These are phyloP conservation scores for Hirsutella minnesotensis DNA, from an alignment of 2,329 filamentous ascomycete species.

Conservation along the genomic window DNA sequence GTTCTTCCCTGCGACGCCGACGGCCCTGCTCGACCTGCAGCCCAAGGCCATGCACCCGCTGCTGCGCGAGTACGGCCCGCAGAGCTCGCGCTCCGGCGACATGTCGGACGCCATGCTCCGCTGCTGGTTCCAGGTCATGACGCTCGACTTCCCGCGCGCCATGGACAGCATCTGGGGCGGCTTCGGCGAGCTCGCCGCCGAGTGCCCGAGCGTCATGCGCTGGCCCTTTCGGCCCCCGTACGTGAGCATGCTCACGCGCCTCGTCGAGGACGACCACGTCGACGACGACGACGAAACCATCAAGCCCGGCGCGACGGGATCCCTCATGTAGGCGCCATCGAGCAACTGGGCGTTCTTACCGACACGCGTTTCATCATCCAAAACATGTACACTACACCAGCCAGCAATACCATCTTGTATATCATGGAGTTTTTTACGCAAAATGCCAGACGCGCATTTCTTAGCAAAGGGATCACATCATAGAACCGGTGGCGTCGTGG, in stretches of 20 bases:
- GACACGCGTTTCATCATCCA: no score
- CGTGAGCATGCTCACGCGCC: conserved; percentile 32
- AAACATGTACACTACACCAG: no score
- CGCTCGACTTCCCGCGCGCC: conserved; percentile 30
- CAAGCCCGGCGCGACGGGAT: conserved; percentile 9
- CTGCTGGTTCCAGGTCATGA: conserved; percentile 27
- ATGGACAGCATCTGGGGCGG: conserved; percentile 48
- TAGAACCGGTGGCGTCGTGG: no score
- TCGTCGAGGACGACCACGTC: conserved; percentile 16
- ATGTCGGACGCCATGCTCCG: conserved; percentile 37
- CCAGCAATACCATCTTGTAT: no score
- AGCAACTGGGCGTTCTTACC: no score
- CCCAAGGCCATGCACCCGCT: conserved; percentile 41
- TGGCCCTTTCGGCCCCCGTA: conserved; percentile 53
- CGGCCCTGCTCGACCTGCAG: conserved; percentile 54
- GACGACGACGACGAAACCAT: conserved; percentile 14
- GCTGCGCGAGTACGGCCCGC: conserved; percentile 31
- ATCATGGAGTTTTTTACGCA: no score
- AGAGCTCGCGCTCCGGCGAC: conserved; percentile 30
- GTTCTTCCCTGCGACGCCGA: conserved; percentile 50
- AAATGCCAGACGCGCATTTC: no score
- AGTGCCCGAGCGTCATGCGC: conserved; percentile 39
- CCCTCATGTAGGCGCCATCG: not conserved
- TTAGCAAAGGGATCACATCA: no score
- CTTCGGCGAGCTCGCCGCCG: conserved; percentile 37